phyloP scores from a whole-genome alignment of 345 rosid species.

The Psidium guajava region DNA sequence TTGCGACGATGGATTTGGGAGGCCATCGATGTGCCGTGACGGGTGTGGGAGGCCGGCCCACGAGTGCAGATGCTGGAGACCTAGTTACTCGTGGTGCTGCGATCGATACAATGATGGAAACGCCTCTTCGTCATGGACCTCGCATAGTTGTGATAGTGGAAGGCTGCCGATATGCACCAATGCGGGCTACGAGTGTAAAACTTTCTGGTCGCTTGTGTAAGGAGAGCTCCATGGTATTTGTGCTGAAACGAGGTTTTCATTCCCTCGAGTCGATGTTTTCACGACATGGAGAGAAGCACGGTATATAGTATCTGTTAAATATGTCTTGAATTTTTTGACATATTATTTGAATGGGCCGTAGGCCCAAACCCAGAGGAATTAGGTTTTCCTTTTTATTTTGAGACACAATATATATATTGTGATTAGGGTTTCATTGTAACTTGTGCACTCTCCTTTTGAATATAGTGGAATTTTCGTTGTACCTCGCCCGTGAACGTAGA shows the following conservation, averaged over 20 bases:
- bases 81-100: not conserved
- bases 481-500: too few relatives aligned
- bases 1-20: not conserved
- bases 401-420: too few relatives aligned
- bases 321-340: too few relatives aligned
- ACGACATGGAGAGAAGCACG: not conserved
- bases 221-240: not conserved
- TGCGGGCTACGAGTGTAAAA: not conserved
- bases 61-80: constrained; percentile 11
- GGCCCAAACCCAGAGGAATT: too few relatives aligned
- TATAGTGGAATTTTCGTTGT: too few relatives aligned
- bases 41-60: constrained; percentile 11
- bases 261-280: not conserved
- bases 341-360: too few relatives aligned
- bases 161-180: not conserved
- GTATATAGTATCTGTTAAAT: too few relatives aligned
- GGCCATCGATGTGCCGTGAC: not conserved
- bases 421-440: too few relatives aligned
- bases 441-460: too few relatives aligned
- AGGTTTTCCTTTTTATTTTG: too few relatives aligned
- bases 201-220: not conserved
- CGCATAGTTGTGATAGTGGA: not conserved
- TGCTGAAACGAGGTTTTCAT: not conserved
- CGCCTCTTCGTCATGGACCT: not conserved
- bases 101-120: not conserved